Evolutionary conservation across 176 grass and related monocot genomes (phyloP), one percentile per base, ranked within the genome.

Genomic region (Elaeis guineensis): DNA sequence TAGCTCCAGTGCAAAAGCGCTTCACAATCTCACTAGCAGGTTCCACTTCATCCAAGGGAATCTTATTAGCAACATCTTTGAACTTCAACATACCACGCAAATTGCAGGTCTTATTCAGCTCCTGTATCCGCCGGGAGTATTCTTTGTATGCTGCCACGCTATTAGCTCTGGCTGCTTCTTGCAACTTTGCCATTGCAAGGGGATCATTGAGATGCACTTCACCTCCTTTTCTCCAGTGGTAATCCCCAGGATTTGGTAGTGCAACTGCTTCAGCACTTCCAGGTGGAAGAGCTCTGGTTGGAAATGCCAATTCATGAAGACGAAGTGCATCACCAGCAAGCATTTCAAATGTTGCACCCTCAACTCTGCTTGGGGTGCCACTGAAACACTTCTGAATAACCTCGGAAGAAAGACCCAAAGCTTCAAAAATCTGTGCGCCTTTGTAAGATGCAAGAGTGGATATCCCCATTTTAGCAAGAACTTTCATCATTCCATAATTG

Each of bases 401-500:
- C 80, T 98, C 66, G 0, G 84, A 80, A 72, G 88, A 82, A 80
- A 98, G 84, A 23, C 93, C 93, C 50, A 98, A 84, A 57, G 88
- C 93, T 82, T 98, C 93, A 71, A 98, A 98, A 77, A 98, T 98
- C 66, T 98, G 93, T 32, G 93, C 93, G 63, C 93, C 93, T 82
- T 98, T 98, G 70, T 98, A 98, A 55, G 93, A 98, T 61, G 93
- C 93, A 65, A 98, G 84, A 54, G 93, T 98, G 52, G 93, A 98
- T 78, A 98, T 98, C 61, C 93, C 93, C 93, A 98, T 98, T 73
- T 98, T 98, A 29, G 93, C 93, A 58, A 98, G 88, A 71, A 98
- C 93, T 73, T 98, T 98, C 93, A 98, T 98, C 79, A 92, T 86
- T 71, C 93, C 93, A 49, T 98, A 92, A 57, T 65, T 92, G 62